phyloP scores from a whole-genome alignment of 2,329 filamentous ascomycete species.

The Metarhizium guizhouense region DNA sequence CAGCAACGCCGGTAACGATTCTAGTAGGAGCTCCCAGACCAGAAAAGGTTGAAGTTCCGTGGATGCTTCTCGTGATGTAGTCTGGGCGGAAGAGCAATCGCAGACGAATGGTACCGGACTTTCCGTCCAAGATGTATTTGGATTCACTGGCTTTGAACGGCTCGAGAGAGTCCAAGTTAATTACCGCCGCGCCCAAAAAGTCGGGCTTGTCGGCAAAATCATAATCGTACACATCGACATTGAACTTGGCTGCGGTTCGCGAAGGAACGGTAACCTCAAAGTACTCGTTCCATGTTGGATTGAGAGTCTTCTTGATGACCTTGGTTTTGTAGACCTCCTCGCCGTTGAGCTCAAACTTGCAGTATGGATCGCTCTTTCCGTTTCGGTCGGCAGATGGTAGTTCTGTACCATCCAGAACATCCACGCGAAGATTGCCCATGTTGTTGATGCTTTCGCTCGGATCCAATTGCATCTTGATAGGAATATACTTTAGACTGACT shows the following conservation, averaged over 20 bases:
- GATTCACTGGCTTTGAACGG: slow-evolving; percentile 77
- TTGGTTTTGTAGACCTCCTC: slow-evolving; percentile 93
- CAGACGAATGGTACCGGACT: slow-evolving; percentile 74
- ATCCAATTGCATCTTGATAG: slow-evolving; percentile 87
- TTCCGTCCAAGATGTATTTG: slow-evolving; percentile 70
- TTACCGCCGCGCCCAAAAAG: slow-evolving; percentile 66
- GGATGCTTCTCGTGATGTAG: slow-evolving; percentile 77
- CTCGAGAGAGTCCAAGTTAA: slow-evolving; percentile 72
- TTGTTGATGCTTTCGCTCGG: slow-evolving; percentile 98
- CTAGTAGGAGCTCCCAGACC: slow-evolving; percentile 82
- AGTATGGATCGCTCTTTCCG: slow-evolving; percentile 94
- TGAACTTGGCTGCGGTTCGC: slow-evolving; percentile 75
- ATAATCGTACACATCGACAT: slow-evolving; percentile 82
- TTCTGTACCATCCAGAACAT: slow-evolving; percentile 76
- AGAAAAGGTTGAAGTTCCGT: slow-evolving; percentile 87
- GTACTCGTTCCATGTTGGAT: slow-evolving; percentile 92
- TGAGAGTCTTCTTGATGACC: slow-evolving; percentile 90
- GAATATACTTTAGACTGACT: slow-evolving; percentile 90
- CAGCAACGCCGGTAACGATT: slow-evolving; percentile 72
- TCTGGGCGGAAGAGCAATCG: slow-evolving; percentile 87
- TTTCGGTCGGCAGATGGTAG: slow-evolving; percentile 93
- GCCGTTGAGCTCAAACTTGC: slow-evolving; percentile 85
- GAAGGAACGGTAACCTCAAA: slow-evolving; percentile 81
- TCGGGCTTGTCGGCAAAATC: slow-evolving; percentile 95
- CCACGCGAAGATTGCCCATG: slow-evolving; percentile 90